Percentiles rank a stretch among this genome's conserved stretches.
These are phyloP conservation scores for Taxawa tesnikishii DNA, from an alignment of 2,329 filamentous ascomycete genomes.

Conservation along the genomic window DNA sequence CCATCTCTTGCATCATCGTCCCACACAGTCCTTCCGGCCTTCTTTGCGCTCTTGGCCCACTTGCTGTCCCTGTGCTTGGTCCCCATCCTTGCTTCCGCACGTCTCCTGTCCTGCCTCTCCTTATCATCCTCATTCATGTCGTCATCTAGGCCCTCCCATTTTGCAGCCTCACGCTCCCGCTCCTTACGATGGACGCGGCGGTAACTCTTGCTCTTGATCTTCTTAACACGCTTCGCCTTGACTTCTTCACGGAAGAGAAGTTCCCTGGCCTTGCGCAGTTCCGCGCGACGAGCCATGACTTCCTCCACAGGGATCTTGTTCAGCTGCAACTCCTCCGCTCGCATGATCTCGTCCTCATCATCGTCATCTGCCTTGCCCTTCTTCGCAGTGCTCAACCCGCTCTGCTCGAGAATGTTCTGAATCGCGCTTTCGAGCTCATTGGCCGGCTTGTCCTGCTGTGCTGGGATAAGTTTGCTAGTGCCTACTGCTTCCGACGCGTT, in stretches of 20 bases:
- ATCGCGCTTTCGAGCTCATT: constrained; percentile 81
- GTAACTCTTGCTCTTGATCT: constrained; percentile 97
- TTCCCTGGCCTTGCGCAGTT: constrained; percentile 70
- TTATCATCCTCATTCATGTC: constrained; percentile 52
- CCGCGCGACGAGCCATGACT: constrained; percentile 57
- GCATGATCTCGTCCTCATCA: constrained; percentile 52
- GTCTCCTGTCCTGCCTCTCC: constrained; percentile 56
- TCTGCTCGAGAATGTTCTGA: constrained; percentile 79
- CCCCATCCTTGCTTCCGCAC: constrained; percentile 76
- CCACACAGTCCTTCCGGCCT: constrained; percentile 70
- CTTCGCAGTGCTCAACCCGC: constrained; percentile 51
- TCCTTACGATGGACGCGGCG: constrained; percentile 82
- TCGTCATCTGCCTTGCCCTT: constrained; percentile 41
- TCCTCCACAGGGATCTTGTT: constrained; percentile 63
- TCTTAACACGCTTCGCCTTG: constrained; percentile 85
- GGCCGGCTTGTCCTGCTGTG: constrained; percentile 45
- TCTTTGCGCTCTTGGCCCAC: constrained; percentile 78
- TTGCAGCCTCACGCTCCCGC: constrained; percentile 42
- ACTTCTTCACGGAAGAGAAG: constrained; percentile 80
- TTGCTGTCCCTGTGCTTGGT: constrained; percentile 78
- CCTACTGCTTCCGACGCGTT: constrained; percentile 47
- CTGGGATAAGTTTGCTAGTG: constrained; percentile 52
- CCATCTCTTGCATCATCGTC: constrained; percentile 74
- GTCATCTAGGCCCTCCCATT: constrained; percentile 45
- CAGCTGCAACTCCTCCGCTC: constrained; percentile 56